Percentiles rank a stretch among this genome's conserved stretches.
phyloP scores from a whole-genome alignment of 306 rosid genomes.

The Vigna reflexopilosa region DNA sequence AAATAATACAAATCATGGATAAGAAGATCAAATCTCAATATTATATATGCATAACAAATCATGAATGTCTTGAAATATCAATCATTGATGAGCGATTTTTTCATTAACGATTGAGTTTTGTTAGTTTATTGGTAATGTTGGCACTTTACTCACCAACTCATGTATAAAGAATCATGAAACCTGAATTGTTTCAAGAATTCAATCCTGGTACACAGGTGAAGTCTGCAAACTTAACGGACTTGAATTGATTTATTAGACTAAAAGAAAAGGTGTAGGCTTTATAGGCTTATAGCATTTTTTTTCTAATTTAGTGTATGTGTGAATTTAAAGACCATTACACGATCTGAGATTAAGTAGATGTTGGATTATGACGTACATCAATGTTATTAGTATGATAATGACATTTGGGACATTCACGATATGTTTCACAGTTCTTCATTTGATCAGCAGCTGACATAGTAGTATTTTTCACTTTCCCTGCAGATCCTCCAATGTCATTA shows the following conservation, averaged over 20 bases:
- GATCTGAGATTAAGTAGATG: conserved; percentile 24
- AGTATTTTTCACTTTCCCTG: conserved; percentile 72
- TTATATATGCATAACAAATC: background rate
- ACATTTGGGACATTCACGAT: conserved; percentile 78
- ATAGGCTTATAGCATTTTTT: background rate
- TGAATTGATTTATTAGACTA: background rate
- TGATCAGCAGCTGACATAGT: conserved; percentile 50
- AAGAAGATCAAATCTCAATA: background rate
- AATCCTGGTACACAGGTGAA: conserved; percentile 3
- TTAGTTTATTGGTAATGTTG: background rate
- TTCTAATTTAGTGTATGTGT: conserved; percentile 12
- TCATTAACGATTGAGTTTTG: background rate
- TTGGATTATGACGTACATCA: conserved; percentile 63
- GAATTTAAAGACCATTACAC: conserved; percentile 6
- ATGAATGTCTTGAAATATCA: background rate
- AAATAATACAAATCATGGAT: background rate
- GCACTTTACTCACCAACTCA: background rate
- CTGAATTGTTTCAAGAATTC: background rate
- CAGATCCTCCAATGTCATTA: conserved; percentile 62
- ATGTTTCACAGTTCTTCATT: conserved; percentile 69
- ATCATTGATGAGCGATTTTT: background rate
- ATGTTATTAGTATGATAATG: conserved; percentile 60
- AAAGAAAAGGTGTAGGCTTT: background rate
- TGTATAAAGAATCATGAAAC: background rate
- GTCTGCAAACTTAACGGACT: background rate